These are phyloP conservation scores for Fallopia convolvulus DNA, from an alignment of 148 eudicot genomes.

Conservation along the genomic window DNA sequence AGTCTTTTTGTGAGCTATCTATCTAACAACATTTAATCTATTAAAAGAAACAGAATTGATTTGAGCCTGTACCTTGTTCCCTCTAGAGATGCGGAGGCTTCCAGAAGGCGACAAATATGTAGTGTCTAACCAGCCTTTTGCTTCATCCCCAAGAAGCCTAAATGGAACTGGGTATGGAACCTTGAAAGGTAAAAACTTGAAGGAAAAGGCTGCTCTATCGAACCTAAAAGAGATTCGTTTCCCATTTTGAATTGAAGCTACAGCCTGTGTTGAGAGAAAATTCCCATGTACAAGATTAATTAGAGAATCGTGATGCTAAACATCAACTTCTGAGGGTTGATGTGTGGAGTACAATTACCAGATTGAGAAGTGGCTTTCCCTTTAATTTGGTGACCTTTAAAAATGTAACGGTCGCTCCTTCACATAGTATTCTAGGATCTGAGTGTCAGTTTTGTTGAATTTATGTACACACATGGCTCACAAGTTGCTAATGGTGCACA, in stretches of 20 bases:
- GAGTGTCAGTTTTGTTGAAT: neutral
- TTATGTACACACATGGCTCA: neutral
- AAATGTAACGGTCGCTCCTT: neutral
- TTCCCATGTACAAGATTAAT: neutral
- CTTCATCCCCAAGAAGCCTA: conserved; percentile 93
- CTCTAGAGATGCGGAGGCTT: conserved; percentile 86
- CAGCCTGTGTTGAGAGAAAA: conserved; percentile 43
- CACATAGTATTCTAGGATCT: neutral
- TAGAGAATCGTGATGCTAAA: neutral
- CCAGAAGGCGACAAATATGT: conserved; percentile 89
- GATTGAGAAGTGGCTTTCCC: neutral
- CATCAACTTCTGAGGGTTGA: neutral
- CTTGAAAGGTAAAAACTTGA: conserved; percentile 84
- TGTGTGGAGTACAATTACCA: neutral
- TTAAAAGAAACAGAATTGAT: neutral
- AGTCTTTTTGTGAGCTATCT: neutral
- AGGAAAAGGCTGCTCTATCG: conserved; percentile 92
- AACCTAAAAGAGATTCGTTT: conserved; percentile 82
- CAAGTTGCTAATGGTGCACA: neutral
- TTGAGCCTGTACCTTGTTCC: conserved; percentile 67
- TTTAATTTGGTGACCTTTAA: neutral
- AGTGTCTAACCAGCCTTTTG: conserved; percentile 99
- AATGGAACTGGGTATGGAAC: conserved; percentile 98
- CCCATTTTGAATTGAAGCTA: conserved; percentile 71
- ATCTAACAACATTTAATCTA: neutral